phyloP scores from a whole-genome alignment of 257 asterid genomes.

The Anisodus acutangulus region DNA sequence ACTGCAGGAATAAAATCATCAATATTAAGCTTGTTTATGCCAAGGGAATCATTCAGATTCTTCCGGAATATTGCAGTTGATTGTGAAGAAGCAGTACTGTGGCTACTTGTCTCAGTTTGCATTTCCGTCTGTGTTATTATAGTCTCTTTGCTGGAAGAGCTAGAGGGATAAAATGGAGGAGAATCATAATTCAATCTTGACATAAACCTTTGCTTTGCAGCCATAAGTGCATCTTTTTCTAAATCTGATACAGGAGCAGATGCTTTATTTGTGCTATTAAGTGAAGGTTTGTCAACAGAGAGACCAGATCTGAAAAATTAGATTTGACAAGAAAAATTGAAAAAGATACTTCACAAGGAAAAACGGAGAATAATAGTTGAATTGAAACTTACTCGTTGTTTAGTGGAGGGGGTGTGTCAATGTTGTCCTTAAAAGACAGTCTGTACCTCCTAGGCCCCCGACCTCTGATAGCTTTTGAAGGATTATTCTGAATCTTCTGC shows the following conservation, averaged over 20 bases:
- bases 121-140: conserved; percentile 53
- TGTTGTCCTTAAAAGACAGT: conserved; percentile 56
- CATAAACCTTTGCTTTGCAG: conserved; percentile 62
- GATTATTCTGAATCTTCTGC: conserved; percentile 48
- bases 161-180: conserved; percentile 97
- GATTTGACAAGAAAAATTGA: conserved; percentile 13
- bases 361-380: neutral
- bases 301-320: conserved; percentile 59
- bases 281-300: conserved; percentile 54
- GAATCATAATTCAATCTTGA: conserved; percentile 89
- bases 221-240: conserved; percentile 49
- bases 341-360: neutral
- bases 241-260: conserved; percentile 50
- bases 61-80: conserved; percentile 52
- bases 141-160: conserved; percentile 70
- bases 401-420: conserved; percentile 47
- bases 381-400: conserved; percentile 64
- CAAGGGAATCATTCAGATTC: conserved; percentile 58
- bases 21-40: conserved; percentile 57
- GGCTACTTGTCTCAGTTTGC: conserved; percentile 51
- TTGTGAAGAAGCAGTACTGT: conserved; percentile 46
- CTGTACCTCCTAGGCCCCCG: conserved; percentile 93
- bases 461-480: conserved; percentile 72
- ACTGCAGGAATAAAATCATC: conserved; percentile 58
- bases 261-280: conserved; percentile 51